Evolutionary conservation across 768 basidiomycete genomes (phyloP).

Genomic region (Royoungia palumana): DNA sequence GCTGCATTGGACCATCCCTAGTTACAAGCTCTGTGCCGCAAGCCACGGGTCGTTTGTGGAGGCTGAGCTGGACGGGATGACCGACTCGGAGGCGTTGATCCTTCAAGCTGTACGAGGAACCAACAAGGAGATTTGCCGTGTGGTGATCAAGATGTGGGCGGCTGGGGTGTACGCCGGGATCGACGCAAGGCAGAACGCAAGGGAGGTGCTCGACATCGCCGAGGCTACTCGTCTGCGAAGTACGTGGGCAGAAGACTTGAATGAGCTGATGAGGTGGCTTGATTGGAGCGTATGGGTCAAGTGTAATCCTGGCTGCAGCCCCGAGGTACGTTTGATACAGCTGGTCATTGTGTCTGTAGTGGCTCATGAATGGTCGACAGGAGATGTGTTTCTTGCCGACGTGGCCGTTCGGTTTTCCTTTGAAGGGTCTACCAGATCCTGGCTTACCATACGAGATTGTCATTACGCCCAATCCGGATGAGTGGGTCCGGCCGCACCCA

Average conservation of each 20-base stretch:
- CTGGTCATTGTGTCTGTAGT: no score
- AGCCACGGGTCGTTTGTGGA: constrained; percentile 6
- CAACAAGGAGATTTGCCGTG: constrained; percentile 17
- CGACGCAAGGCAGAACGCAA: background rate
- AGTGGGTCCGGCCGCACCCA: constrained; percentile 11
- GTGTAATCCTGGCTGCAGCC: constrained; percentile 14
- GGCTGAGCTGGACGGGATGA: constrained; percentile 1
- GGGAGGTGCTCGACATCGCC: background rate
- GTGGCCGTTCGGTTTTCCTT: constrained; percentile 8
- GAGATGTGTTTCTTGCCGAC: constrained; percentile 20
- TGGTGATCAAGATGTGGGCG: constrained; percentile 19
- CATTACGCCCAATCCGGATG: background rate
- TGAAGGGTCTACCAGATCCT: background rate
- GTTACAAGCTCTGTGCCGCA: constrained; percentile 9
- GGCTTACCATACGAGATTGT: background rate
- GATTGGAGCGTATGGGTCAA: constrained; percentile 25
- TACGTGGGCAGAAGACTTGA: constrained; percentile 8
- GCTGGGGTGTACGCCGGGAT: constrained; percentile 13
- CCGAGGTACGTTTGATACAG: constrained; percentile 3
- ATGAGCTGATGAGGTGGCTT: constrained; percentile 18
- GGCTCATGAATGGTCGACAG: constrained; percentile 1
- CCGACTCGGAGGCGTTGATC: constrained; percentile 10
- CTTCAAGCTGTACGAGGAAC: constrained; percentile 11
- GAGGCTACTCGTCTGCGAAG: constrained; percentile 1
- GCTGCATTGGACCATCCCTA: constrained; percentile 7